Evolutionary conservation across 2,329 filamentous ascomycete species (phyloP), one percentile per base, ranked within the genome.

Genomic region (Nothophoma quercina): DNA sequence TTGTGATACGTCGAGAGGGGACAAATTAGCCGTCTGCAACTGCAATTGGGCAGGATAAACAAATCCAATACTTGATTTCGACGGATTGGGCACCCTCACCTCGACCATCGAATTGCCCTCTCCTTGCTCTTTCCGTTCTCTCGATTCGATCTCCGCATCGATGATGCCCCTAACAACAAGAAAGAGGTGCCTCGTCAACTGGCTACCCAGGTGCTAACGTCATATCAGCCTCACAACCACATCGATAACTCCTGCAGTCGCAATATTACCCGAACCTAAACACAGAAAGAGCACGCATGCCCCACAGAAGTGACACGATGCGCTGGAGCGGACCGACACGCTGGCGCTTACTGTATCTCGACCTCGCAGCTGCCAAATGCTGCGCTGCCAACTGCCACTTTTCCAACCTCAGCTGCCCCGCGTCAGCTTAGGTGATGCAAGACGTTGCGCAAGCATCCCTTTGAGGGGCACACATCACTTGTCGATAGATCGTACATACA

Each of bases 401-500:
- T 21, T 2, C 22, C 28, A 25, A 9, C 34, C 33, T 39, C 26
- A 41, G 50, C 50, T 47, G 16, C 38, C 43, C 38, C 50, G 50
- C 50, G 33, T 53, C 43, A 53, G 50, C 50, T 48, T 22, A 36
- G 18, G 23, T 39, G 32, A 39, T 33, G 33, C 32, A 35, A 4
- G 16, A 32, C 22, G 19, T 39, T n/a, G 28, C 34, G 16, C 33
- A 32, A 38, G 7, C 7, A 21, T 47, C 43, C 28, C 33, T 39
- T 39, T 39, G 15, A 26, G 15, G 50, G 38, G 36, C 19, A 25
- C 19, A 34, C 21, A 26, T 38, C 32, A 38, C 43, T 25, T 43
- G 39, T 53, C 50, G 50, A 53, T 53, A 53, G 33, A 53, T 30
- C 38, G 50, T 47, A 53, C 38, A 53, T 53, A 29, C 4, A 16